Evolutionary conservation across 2,329 filamentous ascomycete species (phyloP).

Genomic region (Fusarium hainanense): DNA sequence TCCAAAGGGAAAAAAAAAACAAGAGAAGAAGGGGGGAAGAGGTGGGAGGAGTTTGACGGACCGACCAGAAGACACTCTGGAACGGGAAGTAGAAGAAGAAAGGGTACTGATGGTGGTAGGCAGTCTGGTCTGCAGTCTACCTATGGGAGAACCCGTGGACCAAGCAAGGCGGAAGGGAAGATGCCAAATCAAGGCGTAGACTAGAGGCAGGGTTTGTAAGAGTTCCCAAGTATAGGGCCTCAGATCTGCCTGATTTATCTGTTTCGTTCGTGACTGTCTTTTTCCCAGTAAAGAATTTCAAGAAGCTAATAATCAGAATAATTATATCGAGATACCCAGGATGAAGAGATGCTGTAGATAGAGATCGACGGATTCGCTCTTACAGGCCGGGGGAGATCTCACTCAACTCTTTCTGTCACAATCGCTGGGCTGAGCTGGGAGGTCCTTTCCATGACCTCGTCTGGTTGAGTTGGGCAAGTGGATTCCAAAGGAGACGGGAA

Average conservation of each 20-base stretch:
- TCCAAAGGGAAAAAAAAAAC: not conserved
- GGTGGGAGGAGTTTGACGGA: constrained; percentile 32
- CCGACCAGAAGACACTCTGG: not conserved
- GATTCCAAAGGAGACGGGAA: constrained; percentile 1
- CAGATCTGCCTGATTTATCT: constrained; percentile 17
- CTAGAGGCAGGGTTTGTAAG: constrained; percentile 10
- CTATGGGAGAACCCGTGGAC: constrained; percentile 24
- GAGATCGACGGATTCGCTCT: constrained; percentile 37
- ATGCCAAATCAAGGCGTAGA: constrained; percentile 17
- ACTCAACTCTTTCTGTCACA: constrained; percentile 26
- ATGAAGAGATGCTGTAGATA: constrained; percentile 3
- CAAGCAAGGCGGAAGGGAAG: constrained; percentile 30
- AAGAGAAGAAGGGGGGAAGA: constrained; percentile 23
- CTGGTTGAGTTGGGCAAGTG: constrained; percentile 27
- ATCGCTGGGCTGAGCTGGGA: constrained; percentile 18
- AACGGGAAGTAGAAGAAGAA: constrained; percentile 19
- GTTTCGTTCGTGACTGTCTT: constrained; percentile 2
- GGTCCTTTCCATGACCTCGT: constrained; percentile 18
- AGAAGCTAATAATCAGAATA: not conserved
- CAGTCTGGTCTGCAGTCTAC: constrained; percentile 25
- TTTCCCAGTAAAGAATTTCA: constrained; percentile 12
- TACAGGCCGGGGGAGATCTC: constrained; percentile 36
- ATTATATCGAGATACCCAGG: not conserved
- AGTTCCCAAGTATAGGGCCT: constrained; percentile 22
- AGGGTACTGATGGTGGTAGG: constrained; percentile 21